Base-by-base conservation (phyloP, 768 basidiomycete genomes). In the Mycena maculata region DNA sequence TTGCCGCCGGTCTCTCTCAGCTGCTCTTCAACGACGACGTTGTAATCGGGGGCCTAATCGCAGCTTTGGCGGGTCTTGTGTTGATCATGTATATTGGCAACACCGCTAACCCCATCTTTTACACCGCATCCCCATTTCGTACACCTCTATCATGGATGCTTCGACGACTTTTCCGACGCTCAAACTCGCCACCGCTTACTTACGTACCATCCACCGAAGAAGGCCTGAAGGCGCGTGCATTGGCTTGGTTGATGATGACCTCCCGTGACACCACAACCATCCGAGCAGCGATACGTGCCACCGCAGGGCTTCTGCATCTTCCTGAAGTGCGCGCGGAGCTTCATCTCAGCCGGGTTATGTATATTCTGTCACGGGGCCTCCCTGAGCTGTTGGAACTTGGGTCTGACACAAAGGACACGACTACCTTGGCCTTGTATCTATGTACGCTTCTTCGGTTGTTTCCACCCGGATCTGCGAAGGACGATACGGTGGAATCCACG, bases 101-200 rank as follows among this genome's bases (percentile, higher is more conserved):
- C 39, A 52, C 20, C 20, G 4, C 52, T 25, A 38, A 47, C 28
- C 33, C 60, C 2, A 49, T 36, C 7, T 38, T n/a, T 12, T 28
- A 18, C 4, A 49, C 38, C n/a, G n/a, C n/a, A 15, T 61, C 60
- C n/a, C 60, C 60, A 6, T 61, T 50, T 25, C 47, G 48, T 6
- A 61, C 60, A 11, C 60, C 60, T 5, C 3, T 60, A 13, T 60
- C 59, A 7, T 30, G 23, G 6, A 9, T 50, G 33, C 4, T 60
- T 18, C 59, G 33, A 3, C 30, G 30, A 2, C 20, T 52, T 4
- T 45, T 45, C 44, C 22, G 44, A 9, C 9, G 9, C 7, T 20
- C 9, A 20, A 20, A n/a, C n/a, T n/a, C n/a, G n/a, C n/a, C n/a
- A 45, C n/a, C 22, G 10, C 18, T 10, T 10, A 45, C 44, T 9